Base-by-base conservation (phyloP, 768 basidiomycete genomes). In the Boletus vermiculosoides region DNA sequence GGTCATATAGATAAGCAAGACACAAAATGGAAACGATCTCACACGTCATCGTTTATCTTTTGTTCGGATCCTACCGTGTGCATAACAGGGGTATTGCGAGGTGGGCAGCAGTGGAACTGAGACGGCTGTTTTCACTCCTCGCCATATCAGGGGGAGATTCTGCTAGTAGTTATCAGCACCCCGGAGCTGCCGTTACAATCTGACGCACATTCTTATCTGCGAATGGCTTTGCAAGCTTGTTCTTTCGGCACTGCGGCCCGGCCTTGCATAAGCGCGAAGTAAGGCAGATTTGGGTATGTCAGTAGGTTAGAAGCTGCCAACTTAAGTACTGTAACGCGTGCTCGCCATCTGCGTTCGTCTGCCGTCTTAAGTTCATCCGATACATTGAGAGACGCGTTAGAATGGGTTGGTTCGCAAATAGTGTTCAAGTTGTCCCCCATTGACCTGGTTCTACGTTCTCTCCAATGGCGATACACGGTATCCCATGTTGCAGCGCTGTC, bases 11-110 rank as follows among this genome's bases (percentile, higher is more conserved):
- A 20, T 23, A 30, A 41, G 16, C n/a, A 40, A 50, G 18, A 45
- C 16, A 25, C 36, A 45, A 50, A 25, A 39, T 4, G 25, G 57
- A 60, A 59, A 34, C 22, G n/a, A 22, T 46, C 44, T 34, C 57
- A 52, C 49, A 36, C 25, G 37, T 23, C 45, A 34, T 30, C 25
- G 8, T 54, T 25, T 30, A n/a, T 25, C 33, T 25, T 25, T 25
- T 25, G 25, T 54, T 40, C 20, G 25, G 25, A 20, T 18, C 13
- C 22, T 11, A 48, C 30, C 57, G 39, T 51, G 57, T 45, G 48
- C 15, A 50, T 7, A 30, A 23, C 57, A 46, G 44, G 55, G 41
- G 28, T n/a, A 22, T 22, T 42, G 25, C 6, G 30, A 56, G 36
- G 37, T 30, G 51, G 16, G 25, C 28, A 40, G 39, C 44, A 30